Evolutionary conservation across 371 early-diverging fungal genomes (phyloP).

Genomic region (Massospora cicadina): DNA sequence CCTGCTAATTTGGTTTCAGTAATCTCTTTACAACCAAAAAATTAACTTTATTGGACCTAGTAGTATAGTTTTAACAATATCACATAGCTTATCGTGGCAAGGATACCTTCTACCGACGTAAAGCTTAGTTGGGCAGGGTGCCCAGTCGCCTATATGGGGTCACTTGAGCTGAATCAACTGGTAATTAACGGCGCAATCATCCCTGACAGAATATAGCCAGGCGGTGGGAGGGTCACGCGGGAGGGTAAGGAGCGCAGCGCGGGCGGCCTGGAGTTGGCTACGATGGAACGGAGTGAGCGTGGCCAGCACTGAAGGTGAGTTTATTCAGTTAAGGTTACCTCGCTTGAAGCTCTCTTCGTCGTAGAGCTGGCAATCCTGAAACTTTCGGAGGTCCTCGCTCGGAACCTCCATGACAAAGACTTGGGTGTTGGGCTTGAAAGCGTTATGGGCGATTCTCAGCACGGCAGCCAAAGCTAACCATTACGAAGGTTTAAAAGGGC

Average conservation of each 20-base stretch:
- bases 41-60: no score
- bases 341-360: slow-evolving; percentile 7
- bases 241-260: not conserved
- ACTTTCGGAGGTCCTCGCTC: not conserved
- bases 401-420: slow-evolving; percentile 4
- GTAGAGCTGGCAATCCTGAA: not conserved
- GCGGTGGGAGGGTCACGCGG: not conserved
- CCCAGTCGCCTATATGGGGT: not conserved
- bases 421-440: not conserved
- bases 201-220: slow-evolving; percentile 3
- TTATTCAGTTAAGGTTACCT: not conserved
- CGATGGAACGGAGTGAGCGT: not conserved
- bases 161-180: not conserved
- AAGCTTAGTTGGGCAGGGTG: no score
- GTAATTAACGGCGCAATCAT: not conserved
- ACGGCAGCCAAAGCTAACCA: slow-evolving; percentile 4
- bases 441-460: not conserved
- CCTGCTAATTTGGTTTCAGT: no score
- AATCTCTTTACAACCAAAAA: no score
- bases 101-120: no score
- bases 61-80: no score
- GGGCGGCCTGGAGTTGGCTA: not conserved
- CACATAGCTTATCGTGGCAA: no score
- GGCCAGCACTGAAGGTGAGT: not conserved
- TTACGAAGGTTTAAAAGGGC: not conserved